These are phyloP conservation scores for Tetrapisispora pingtungensis DNA, from an alignment of 805 yeast species.

Conservation along the genomic window DNA sequence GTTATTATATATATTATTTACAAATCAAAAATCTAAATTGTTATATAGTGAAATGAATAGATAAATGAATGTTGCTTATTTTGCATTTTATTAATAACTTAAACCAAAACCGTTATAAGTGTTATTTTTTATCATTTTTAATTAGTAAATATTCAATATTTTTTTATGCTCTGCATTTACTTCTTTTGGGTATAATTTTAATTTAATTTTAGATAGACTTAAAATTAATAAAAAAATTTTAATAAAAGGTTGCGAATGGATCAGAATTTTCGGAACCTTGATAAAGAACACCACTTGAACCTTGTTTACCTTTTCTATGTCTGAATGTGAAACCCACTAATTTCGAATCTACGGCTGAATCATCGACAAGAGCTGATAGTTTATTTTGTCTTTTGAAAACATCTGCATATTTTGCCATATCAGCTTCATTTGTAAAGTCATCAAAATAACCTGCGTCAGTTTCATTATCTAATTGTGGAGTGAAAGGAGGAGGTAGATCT, in stretches of 20 bases:
- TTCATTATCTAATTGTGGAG: conserved; percentile 93
- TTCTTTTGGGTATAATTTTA: not conserved
- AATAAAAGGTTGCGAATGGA: conserved; percentile 31
- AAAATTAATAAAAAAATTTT: not conserved
- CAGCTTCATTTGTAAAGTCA: conserved; percentile 91
- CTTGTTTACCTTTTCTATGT: conserved; percentile 46
- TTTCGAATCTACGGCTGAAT: conserved; percentile 51
- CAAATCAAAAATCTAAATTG: too few relatives aligned
- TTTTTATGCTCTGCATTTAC: too few relatives aligned
- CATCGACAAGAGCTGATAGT: conserved; percentile 55
- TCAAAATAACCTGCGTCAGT: conserved; percentile 98
- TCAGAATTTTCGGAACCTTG: conserved; percentile 30
- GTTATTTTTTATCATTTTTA: not conserved
- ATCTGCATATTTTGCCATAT: conserved; percentile 95
- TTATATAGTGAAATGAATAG: too few relatives aligned
- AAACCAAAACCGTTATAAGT: not conserved
- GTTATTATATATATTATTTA: too few relatives aligned
- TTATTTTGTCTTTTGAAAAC: conserved; percentile 89
- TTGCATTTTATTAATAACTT: not conserved
- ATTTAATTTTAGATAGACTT: too few relatives aligned
- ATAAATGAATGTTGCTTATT: not conserved
- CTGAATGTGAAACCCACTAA: conserved; percentile 94
- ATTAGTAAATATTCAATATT: too few relatives aligned
- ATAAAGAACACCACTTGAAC: conserved; percentile 29
- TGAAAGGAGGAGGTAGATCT: conserved; percentile 77